These are phyloP conservation scores for Podila clonocystis DNA, from an alignment of 192 early-diverging fungal species.

Conservation along the genomic window DNA sequence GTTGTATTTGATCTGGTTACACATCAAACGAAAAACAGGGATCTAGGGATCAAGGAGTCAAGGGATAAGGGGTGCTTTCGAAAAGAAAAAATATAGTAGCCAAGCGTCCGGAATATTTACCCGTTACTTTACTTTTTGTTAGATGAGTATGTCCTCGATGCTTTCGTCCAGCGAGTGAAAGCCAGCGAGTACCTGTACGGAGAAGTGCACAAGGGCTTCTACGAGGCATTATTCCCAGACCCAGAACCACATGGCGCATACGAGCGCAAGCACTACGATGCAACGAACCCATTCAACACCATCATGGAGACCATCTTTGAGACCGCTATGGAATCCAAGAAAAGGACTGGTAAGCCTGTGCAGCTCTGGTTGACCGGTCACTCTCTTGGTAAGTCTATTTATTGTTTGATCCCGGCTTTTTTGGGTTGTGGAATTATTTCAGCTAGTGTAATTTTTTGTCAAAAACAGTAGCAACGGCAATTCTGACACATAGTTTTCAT, in stretches of 20 bases:
- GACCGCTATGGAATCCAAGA: conserved; percentile 5
- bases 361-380: conserved; percentile 66
- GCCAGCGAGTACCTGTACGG: conserved; percentile 61
- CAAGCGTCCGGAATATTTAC: not conserved
- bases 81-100: too few relatives aligned
- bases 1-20: not conserved
- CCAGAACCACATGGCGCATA: conserved; percentile 4
- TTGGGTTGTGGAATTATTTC: not conserved
- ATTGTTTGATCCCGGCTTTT: not conserved
- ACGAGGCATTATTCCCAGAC: conserved; percentile 57
- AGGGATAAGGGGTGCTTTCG: too few relatives aligned
- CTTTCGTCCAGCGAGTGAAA: conserved; percentile 58
- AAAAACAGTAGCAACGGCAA: not conserved
- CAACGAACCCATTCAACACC: conserved; percentile 52
- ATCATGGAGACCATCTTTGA: conserved; percentile 56
- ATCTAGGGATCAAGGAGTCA: too few relatives aligned
- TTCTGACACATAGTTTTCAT: not conserved
- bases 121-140: not conserved
- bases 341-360: conserved; percentile 35
- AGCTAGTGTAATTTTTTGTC: too few relatives aligned
- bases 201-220: conserved; percentile 64
- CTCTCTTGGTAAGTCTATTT: conserved; percentile 54
- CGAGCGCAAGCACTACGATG: conserved; percentile 22
- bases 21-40: not conserved
- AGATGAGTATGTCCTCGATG: conserved; percentile 59